Evolutionary conservation across 164 flowering plant species (phyloP).

Genomic region (Piper longum): DNA sequence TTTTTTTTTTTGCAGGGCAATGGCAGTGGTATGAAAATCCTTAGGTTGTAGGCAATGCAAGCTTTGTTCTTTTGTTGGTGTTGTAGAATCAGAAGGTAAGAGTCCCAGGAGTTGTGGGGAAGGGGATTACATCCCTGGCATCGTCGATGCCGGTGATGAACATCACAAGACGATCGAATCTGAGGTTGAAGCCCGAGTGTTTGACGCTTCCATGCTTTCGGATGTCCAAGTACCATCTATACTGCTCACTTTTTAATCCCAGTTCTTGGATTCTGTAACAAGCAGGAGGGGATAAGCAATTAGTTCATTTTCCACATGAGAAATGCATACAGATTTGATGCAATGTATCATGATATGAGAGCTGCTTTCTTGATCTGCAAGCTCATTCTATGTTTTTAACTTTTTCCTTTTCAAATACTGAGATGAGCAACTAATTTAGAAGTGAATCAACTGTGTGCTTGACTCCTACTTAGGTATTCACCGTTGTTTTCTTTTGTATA

Average conservation of each 20-base stretch:
- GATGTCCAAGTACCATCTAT: conserved; percentile 81
- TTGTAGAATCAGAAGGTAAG: conserved; percentile 3
- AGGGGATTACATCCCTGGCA: conserved; percentile 63
- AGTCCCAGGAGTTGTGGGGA: conserved; percentile 54
- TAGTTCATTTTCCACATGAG: neutral
- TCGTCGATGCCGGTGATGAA: conserved; percentile 54
- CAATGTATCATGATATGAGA: neutral
- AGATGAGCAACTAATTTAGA: neutral
- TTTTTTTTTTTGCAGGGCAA: too few species aligned
- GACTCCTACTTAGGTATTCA: neutral
- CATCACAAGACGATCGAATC: conserved; percentile 59
- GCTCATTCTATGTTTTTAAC: too few species aligned
- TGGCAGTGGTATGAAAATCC: too few species aligned
- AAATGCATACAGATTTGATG: neutral
- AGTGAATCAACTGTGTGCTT: neutral
- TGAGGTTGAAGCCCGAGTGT: conserved; percentile 64
- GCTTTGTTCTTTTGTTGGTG: neutral
- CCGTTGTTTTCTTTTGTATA: too few species aligned
- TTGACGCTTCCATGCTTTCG: conserved; percentile 62
- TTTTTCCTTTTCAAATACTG: neutral
- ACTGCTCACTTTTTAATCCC: conserved; percentile 39
- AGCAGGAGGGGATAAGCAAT: neutral
- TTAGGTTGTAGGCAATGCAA: too few species aligned
- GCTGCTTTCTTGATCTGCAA: too few species aligned
- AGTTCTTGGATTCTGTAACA: conserved; percentile 49